Base-by-base conservation (phyloP, 2,329 filamentous ascomycete species). In the Penicillium thymicola region DNA sequence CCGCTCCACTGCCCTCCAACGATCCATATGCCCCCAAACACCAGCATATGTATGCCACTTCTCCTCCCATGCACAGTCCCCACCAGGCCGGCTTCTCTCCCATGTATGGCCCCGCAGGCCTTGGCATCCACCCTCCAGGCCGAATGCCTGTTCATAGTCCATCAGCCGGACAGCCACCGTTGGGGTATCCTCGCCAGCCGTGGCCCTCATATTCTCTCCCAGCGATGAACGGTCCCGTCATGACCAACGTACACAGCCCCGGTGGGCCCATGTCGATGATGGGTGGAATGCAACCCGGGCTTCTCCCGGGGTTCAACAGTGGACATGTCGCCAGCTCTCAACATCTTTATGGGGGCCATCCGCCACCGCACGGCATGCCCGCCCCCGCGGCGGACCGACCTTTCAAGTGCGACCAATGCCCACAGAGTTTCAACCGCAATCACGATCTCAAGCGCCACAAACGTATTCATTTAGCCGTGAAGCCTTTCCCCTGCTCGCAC, bases 401-500 rank as follows among this genome's bases (percentile, higher is more conserved):
- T 0, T 97, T 96, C 80, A 92, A 92, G 75, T 99, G 94, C 72
- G 92, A 97, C 65, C 84, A 89, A 70, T 99, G 94, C 69, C 85
- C 89, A 0, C 91, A 96, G 72, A 92, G 90, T 37, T 99, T 99
- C 78, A 97, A 96, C 73, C 83, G 94, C 5, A 97, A 97, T 63
- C 94, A 97, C 70, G 94, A 97, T 70, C 75, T 97, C 66, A 99
- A 99, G 77, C 84, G 94, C 50, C 94, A 99, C 74, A 96, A 96
- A 80, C 81, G 92, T 48, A 97, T 97, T 57, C 94, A 99, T 74
- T 76, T 97, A 56, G 90, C 92, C 0, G 90, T 97, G 40, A 99
- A 99, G 80, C 94, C 94, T 0, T 97, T 93, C 73, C 92, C 92
- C 0, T 99, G 94, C 72, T 85, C 80, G 7, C 88, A 89, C 68